phyloP scores from a whole-genome alignment of 169 alveolate genomes.

The Sarcocystis neurona region DNA sequence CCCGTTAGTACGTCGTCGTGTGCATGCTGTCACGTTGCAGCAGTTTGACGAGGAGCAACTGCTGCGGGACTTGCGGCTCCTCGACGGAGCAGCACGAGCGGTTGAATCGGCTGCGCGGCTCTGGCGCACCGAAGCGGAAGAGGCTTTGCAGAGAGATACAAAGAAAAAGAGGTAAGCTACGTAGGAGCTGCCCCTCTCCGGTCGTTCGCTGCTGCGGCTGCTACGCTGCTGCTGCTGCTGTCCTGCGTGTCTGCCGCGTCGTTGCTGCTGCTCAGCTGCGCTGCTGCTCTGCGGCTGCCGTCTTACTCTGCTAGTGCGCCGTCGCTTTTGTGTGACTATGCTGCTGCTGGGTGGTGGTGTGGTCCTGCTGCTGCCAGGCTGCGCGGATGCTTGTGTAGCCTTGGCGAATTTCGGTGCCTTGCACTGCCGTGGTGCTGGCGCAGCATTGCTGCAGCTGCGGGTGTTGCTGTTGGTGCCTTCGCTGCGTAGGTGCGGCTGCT shows the following conservation, averaged over 20 bases:
- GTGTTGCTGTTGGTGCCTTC: no score
- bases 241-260: not conserved
- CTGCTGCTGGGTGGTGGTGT: no score
- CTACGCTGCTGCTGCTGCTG: no score
- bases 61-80: conserved; percentile 11
- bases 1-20: conserved; percentile 2
- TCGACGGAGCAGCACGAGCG: conserved; percentile 5
- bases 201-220: no score
- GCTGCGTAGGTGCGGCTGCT: no score
- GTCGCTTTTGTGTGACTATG: not conserved
- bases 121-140: conserved; percentile 21
- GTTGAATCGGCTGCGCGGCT: conserved; percentile 21
- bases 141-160: not conserved
- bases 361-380: no score
- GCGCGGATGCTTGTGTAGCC: no score
- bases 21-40: not conserved
- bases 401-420: no score
- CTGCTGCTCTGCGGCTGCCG: not conserved
- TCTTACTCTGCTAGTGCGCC: not conserved
- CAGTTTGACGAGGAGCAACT: not conserved
- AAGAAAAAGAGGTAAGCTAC: not conserved
- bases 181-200: no score
- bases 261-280: not conserved
- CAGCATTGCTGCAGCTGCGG: no score
- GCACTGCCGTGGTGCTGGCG: no score